A percentile compares a stretch with the other conserved stretches of the same genome.
These are phyloP conservation scores for slime mould (Dictyostelium discoideum) DNA, from an alignment of 78 protist genomes.

Conservation along the genomic window DNA sequence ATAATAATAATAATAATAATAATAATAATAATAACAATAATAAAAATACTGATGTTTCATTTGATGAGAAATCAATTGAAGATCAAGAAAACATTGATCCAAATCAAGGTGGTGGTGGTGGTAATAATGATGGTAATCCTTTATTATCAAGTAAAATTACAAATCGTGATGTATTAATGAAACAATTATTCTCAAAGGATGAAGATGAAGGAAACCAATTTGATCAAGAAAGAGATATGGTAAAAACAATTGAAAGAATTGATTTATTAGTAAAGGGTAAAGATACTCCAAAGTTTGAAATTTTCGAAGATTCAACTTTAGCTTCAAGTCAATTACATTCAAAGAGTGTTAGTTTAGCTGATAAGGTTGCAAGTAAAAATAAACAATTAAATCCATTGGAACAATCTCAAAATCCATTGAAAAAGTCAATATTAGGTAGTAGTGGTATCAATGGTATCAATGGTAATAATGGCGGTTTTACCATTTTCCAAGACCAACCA, in stretches of 20 bases:
- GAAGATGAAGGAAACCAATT: neutral
- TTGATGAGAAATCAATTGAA: neutral
- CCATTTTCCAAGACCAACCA: neutral
- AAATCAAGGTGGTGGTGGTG: neutral
- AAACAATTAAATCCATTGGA: neutral
- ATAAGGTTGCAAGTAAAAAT: conserved; percentile 1
- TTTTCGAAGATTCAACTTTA: neutral
- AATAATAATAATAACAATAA: neutral
- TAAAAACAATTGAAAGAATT: conserved; percentile 32
- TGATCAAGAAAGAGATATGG: conserved; percentile 22
- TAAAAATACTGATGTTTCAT: neutral
- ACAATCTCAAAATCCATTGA: neutral
- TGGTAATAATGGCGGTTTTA: neutral
- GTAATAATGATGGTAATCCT: neutral
- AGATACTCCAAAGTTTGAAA: neutral
- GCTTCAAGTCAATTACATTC: neutral
- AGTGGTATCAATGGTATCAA: no score
- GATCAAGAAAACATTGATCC: conserved; percentile 22
- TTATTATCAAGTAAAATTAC: conserved; percentile 8
- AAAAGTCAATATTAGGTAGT: neutral
- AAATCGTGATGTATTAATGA: conserved; percentile 12
- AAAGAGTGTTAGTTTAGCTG: neutral
- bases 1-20: neutral
- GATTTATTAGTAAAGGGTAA: neutral
- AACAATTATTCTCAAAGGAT: neutral